A percentile compares a stretch with the other conserved stretches of the same genome.
phyloP scores from a whole-genome alignment of 768 basidiomycete species.

The Suillus bovinus region DNA sequence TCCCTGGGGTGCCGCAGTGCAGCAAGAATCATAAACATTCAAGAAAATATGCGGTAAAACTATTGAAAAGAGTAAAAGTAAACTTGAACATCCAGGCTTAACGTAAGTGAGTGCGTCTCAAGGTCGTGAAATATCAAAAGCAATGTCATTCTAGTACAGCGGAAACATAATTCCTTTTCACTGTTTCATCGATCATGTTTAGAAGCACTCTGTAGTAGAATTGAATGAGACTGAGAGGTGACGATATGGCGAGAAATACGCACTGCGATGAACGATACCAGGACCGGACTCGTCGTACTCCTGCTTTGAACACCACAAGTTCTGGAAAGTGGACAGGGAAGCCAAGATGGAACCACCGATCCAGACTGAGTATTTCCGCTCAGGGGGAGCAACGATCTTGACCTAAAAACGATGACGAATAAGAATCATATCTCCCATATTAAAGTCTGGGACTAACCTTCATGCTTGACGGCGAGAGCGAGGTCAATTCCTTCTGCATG shows the following conservation, averaged over 20 bases:
- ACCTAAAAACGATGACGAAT: constrained; percentile 42
- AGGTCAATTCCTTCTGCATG: constrained; percentile 92
- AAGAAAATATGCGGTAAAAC: background rate
- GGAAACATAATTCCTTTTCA: constrained; percentile 20
- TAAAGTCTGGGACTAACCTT: constrained; percentile 49
- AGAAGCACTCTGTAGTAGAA: constrained; percentile 26
- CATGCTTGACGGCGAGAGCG: constrained; percentile 80
- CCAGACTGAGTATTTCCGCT: constrained; percentile 96
- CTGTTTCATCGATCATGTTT: constrained; percentile 22
- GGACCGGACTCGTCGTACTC: constrained; percentile 89
- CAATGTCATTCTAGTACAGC: constrained; percentile 28
- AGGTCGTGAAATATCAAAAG: constrained; percentile 12
- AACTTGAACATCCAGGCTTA: background rate
- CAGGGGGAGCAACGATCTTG: constrained; percentile 92
- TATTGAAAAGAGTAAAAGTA: background rate
- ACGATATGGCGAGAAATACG: constrained; percentile 24
- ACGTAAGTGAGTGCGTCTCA: background rate
- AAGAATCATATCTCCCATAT: background rate
- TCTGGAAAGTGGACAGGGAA: constrained; percentile 94
- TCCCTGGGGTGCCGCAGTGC: background rate
- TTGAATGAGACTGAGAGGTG: background rate
- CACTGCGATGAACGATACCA: constrained; percentile 78
- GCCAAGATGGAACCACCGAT: constrained; percentile 87
- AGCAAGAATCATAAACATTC: background rate
- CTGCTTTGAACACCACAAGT: constrained; percentile 91